Conservation (phyloP, 2,329 filamentous ascomycete species). For the Xylariales sp. region DNA sequence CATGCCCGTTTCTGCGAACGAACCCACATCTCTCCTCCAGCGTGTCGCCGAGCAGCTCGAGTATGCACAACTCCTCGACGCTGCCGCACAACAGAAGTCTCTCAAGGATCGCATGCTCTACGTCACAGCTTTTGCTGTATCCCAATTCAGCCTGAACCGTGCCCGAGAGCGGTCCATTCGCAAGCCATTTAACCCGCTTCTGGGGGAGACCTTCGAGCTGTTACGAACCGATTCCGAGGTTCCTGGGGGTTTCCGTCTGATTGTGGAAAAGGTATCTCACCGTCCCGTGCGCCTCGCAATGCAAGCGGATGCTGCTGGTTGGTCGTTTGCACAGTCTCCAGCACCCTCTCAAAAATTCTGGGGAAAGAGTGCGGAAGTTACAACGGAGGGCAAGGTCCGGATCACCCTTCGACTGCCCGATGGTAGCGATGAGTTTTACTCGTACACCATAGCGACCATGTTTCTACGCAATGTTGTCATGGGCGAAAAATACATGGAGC, state of each 20-base stretch:
- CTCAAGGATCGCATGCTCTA: constrained; percentile 71
- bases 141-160: constrained; percentile 74
- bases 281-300: constrained; percentile 89
- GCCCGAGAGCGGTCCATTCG: constrained; percentile 88
- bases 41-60: constrained; percentile 87
- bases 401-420: constrained; percentile 65
- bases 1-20: constrained; percentile 96
- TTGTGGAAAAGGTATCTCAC: constrained; percentile 95
- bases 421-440: constrained; percentile 74
- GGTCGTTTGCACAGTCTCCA: constrained; percentile 85
- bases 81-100: constrained; percentile 60
- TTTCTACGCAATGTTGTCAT: constrained; percentile 96
- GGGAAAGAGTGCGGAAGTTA: constrained; percentile 72
- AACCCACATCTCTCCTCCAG: constrained; percentile 84
- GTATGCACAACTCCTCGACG: constrained; percentile 80
- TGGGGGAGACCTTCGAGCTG: constrained; percentile 93
- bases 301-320: constrained; percentile 80
- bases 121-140: constrained; percentile 86
- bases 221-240: constrained; percentile 75
- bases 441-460: constrained; percentile 82
- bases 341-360: constrained; percentile 47
- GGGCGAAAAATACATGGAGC: constrained; percentile 96
- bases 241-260: constrained; percentile 73
- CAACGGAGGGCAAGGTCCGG: constrained; percentile 82
- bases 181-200: constrained; percentile 95